A percentile compares a stretch with the other conserved stretches of the same genome.
Evolutionary conservation across 495 filamentous ascomycete species (phyloP).

Genomic region (Penicillium ucsense): DNA sequence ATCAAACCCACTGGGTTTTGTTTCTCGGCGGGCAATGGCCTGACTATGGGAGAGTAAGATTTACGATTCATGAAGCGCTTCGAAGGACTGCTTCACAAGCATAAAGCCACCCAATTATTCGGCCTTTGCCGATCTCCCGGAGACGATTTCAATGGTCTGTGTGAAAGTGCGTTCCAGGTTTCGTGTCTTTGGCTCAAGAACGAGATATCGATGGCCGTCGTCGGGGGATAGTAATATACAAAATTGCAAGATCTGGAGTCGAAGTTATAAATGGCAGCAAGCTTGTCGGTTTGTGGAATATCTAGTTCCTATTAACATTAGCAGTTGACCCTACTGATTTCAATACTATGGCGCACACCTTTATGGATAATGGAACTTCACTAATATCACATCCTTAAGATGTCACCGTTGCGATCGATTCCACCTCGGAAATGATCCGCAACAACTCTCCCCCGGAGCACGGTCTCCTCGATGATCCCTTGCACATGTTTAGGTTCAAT

Average conservation of each 20-base stretch:
- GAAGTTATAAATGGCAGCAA: too few relatives aligned
- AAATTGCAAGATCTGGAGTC: too few relatives aligned
- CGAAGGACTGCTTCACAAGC: not conserved
- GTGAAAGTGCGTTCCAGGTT: not conserved
- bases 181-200: too few relatives aligned
- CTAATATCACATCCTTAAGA: conserved; percentile 26
- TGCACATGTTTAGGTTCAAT: conserved; percentile 81
- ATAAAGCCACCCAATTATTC: not conserved
- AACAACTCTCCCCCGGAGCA: conserved; percentile 63
- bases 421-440: conserved; percentile 57
- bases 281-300: too few relatives aligned
- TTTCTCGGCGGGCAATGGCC: not conserved
- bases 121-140: not conserved
- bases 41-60: not conserved
- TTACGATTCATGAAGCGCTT: not conserved
- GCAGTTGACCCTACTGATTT: too few relatives aligned
- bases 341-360: too few relatives aligned
- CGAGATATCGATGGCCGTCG: too few relatives aligned
- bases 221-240: too few relatives aligned
- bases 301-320: too few relatives aligned
- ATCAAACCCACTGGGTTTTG: not conserved
- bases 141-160: not conserved
- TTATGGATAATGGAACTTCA: too few relatives aligned
- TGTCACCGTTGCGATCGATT: conserved; percentile 27
- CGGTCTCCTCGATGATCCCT: conserved; percentile 74